Base-by-base conservation (phyloP, 352 stramenopile genomes). In the Globisporangium splendens region DNA sequence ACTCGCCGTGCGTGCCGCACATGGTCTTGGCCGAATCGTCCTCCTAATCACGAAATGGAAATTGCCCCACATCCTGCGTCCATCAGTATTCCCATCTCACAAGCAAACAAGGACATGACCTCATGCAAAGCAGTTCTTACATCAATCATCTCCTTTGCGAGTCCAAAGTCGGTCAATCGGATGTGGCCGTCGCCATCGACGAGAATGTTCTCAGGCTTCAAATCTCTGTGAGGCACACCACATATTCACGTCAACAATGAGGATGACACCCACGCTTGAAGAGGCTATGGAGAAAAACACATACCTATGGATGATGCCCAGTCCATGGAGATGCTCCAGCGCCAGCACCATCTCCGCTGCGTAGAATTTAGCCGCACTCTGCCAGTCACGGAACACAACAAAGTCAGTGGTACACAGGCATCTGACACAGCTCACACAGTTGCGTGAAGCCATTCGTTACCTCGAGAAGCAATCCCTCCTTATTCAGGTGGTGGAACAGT, bases 141-240 rank as follows among this genome's bases (percentile, higher is more conserved):
- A 70, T 86, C 72, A 5, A 65, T 56, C 70, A 92, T 89, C 61
- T 93, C 81, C 62, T 91, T 91, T 1, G 81, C 80, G 15, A 96
- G 72, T 7, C 87, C 87, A 65, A 96, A 96, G 65, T 96, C 87
- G 1, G 83, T 94, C 47, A 96, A 63, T 28, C 79, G 79, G 48
- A 96, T 91, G 65, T 96, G 86, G 14, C 87, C 87, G 54, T 94
- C 81, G 6, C 62, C 62, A 35, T 92, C 87, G 17, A 96, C 61
- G 20, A 96, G 61, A 17, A 93, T 77, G 54, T 96, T 96, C 60
- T 93, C 84, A 21, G 85, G 85, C 71, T 95, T 95, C 20, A 95
- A 60, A 60, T 95, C 85, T 42, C 82, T 88, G 49, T 17, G 3
- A 11, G 7, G 39, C 50, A 56, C 24, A 31, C 24, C 24, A 31